Evolutionary conservation across 257 asterid species (phyloP), one percentile per base, ranked within the genome.

Genomic region (Capsicum chinense): DNA sequence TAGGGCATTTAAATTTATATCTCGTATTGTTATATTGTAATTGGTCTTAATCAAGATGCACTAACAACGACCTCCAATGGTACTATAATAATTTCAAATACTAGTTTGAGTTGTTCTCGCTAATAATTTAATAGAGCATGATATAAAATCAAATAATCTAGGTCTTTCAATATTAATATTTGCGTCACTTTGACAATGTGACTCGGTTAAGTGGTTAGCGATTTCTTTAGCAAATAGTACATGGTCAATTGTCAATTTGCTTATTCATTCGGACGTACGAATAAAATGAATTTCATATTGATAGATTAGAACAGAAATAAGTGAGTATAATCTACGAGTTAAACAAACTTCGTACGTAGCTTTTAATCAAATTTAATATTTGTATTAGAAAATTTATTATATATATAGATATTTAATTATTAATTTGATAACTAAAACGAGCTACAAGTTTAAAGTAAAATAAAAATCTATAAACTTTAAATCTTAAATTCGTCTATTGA

Each of bases 41-140:
- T 76, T 76, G 63, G 48, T 52, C 48, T 26, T 76, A 76, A 76
- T 76, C 63, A 76, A 76, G 48, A 52, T 26, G 48, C 81, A 76
- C 26, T 76, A 21, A 52, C 26, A 26, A 76, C 26, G 63, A 52
- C 48, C 21, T 21, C 63, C 33, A 13, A 7, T 52, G 52, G n/a
- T 21, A 13, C 12, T 76, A 76, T 52, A 52, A 26, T 26, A 52
- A 50, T 76, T 76, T 47, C 5, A 52, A 19, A 12, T 12, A 47
- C 19, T 73, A 48, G 42, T 73, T 58, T 48, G 44, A 50, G 14
- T 2, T 50, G 81, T 76, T 6, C 63, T 52, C 48, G 4, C 47
- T 0, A 52, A 21, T 76, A 26, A 13, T 13, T 76, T 21, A 52
- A 13, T 68, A 3, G 14, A 76, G 63, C 48, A 26, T 44, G 7